Conservation (phyloP, 768 basidiomycete species). For the Calvatia gigantea region DNA sequence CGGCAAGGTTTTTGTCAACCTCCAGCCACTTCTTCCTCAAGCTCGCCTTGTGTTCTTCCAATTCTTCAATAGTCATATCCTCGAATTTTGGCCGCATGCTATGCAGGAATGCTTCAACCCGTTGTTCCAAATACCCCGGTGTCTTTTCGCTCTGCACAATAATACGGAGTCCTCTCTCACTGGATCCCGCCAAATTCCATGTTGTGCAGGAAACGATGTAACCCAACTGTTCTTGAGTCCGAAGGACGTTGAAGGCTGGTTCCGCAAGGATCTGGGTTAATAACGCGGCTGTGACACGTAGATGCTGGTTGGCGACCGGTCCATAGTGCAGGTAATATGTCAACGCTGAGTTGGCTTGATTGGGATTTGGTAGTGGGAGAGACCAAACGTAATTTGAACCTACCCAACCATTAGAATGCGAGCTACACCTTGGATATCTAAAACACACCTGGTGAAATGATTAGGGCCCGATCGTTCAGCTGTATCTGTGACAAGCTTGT, state of each 20-base stretch:
- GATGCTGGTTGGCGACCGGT: conserved; percentile 52
- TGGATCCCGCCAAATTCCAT: conserved; percentile 59
- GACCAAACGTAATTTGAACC: conserved; percentile 71
- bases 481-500: conserved; percentile 53
- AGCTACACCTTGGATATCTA: not conserved
- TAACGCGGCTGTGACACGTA: conserved; percentile 66
- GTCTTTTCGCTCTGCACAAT: conserved; percentile 86
- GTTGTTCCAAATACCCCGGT: conserved; percentile 76
- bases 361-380: conserved; percentile 68
- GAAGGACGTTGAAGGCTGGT: conserved; percentile 85
- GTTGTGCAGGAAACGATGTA: conserved; percentile 75
- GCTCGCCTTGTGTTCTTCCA: conserved; percentile 72
- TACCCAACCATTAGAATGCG: conserved; percentile 24
- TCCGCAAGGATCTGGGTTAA: conserved; percentile 86
- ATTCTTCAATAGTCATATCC: conserved; percentile 68
- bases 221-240: conserved; percentile 94
- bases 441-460: conserved; percentile 63
- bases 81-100: conserved; percentile 65
- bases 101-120: conserved; percentile 86
- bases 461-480: conserved; percentile 52
- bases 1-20: conserved; percentile 81
- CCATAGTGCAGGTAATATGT: conserved; percentile 87
- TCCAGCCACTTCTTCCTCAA: conserved; percentile 83
- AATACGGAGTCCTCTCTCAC: conserved; percentile 74
- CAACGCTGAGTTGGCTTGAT: conserved; percentile 83